Evolutionary conservation across 2,329 filamentous ascomycete species (phyloP).

Genomic region (Taxawa tesnikishii): DNA sequence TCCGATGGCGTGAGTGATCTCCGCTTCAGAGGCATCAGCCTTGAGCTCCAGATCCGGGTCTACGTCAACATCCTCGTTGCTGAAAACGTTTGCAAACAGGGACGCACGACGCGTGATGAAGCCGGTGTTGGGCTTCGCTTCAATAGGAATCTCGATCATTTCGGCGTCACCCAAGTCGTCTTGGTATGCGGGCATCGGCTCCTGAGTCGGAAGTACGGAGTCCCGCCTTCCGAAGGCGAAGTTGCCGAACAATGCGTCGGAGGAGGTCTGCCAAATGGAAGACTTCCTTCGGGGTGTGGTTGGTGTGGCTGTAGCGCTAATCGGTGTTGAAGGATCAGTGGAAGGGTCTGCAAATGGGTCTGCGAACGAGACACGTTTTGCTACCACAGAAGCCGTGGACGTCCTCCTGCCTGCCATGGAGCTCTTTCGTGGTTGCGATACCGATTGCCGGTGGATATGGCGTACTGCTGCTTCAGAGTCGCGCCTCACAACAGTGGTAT

Average conservation of each 20-base stretch:
- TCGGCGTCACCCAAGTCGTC: conserved; percentile 3
- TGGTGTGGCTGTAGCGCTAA: background rate
- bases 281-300: background rate
- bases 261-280: background rate
- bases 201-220: conserved; percentile 1
- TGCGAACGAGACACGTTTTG: background rate
- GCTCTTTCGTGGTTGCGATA: too few species aligned
- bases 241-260: conserved; percentile 1
- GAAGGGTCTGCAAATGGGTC: background rate
- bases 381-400: conserved; percentile 1
- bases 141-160: conserved; percentile 2
- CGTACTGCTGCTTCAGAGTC: conserved; percentile 1
- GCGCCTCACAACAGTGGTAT: conserved; percentile 4
- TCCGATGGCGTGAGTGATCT: conserved; percentile 4
- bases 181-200: conserved; percentile 3
- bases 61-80: conserved; percentile 3
- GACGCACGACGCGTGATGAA: conserved; percentile 2
- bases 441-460: too few species aligned
- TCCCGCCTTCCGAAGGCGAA: conserved; percentile 3
- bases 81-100: conserved; percentile 5
- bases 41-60: conserved; percentile 5
- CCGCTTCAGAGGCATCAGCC: conserved; percentile 1
- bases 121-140: conserved; percentile 1
- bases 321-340: background rate
- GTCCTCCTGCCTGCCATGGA: background rate